A percentile compares a stretch with the other conserved stretches of the same genome.
Conservation (phyloP, 1,284 basidiomycete species). For the Marasmius sp. region DNA sequence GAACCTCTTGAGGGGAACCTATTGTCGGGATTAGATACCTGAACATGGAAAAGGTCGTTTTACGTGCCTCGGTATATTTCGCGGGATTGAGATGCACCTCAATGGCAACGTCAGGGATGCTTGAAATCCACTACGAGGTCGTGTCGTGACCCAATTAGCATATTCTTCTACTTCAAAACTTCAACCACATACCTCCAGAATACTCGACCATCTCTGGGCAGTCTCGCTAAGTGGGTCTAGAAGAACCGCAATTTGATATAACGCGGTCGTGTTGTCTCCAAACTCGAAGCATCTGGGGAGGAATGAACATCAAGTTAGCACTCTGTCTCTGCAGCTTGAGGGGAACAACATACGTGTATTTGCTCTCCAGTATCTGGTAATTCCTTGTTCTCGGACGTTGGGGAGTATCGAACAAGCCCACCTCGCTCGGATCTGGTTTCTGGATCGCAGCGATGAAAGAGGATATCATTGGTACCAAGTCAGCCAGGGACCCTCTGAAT, state of each 20-base stretch:
- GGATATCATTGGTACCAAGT: conserved; percentile 63
- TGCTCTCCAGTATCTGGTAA: conserved; percentile 58
- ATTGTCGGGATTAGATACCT: conserved; percentile 1
- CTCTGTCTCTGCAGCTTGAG: neutral
- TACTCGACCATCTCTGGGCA: conserved; percentile 82
- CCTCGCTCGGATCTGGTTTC: conserved; percentile 68
- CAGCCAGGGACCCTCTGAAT: conserved; percentile 51
- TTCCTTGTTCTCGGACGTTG: conserved; percentile 53
- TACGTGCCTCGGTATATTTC: conserved; percentile 58
- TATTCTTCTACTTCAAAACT: neutral
- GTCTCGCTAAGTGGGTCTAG: conserved; percentile 85
- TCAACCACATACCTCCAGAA: conserved; percentile 60
- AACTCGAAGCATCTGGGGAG: conserved; percentile 62
- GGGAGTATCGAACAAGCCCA: conserved; percentile 68
- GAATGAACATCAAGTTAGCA: neutral
- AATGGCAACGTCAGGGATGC: conserved; percentile 63
- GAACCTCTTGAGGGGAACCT: conserved; percentile 94
- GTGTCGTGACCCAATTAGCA: neutral
- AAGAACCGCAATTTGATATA: conserved; percentile 74
- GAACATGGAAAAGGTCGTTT: neutral
- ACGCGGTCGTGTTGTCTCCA: conserved; percentile 66
- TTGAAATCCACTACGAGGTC: conserved; percentile 52
- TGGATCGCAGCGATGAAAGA: conserved; percentile 72
- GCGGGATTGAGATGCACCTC: conserved; percentile 79
- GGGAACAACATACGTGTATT: conserved; percentile 59